Evolutionary conservation across 2,329 filamentous ascomycete species (phyloP).

Genomic region (Claviceps capensis): DNA sequence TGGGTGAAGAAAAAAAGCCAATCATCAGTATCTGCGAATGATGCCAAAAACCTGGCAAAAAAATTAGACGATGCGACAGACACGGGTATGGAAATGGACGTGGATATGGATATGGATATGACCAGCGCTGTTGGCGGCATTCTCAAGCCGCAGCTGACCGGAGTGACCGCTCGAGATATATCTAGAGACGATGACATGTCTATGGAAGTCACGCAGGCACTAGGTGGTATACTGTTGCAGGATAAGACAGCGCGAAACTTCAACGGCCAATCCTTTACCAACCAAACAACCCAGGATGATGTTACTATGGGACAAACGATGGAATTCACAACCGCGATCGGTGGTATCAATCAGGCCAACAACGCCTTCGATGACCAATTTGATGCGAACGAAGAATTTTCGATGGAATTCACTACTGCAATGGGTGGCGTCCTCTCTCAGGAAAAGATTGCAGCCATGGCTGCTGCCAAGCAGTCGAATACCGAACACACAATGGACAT

Average conservation of each 20-base stretch:
- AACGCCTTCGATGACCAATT: slow-evolving; percentile 21
- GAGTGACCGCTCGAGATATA: slow-evolving; percentile 20
- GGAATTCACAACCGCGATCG: slow-evolving; percentile 73
- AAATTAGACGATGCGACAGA: slow-evolving; percentile 19
- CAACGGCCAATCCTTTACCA: background rate
- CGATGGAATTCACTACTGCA: slow-evolving; percentile 63
- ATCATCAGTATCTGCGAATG: background rate
- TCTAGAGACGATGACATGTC: slow-evolving; percentile 57
- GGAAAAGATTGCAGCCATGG: slow-evolving; percentile 14
- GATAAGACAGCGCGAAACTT: slow-evolving; percentile 3
- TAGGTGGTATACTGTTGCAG: slow-evolving; percentile 62
- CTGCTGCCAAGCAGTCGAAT: slow-evolving; percentile 13
- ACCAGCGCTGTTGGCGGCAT: slow-evolving; percentile 44
- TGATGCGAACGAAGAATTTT: slow-evolving; percentile 52
- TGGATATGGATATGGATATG: slow-evolving; percentile 36
- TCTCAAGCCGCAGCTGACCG: slow-evolving; percentile 28
- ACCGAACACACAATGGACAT: slow-evolving; percentile 36
- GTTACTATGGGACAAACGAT: slow-evolving; percentile 36
- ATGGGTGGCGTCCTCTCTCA: slow-evolving; percentile 39
- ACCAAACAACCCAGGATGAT: slow-evolving; percentile 14
- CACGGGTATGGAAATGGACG: slow-evolving; percentile 22
- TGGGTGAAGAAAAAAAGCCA: slow-evolving; percentile 48
- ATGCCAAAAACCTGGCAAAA: slow-evolving; percentile 17
- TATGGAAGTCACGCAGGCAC: slow-evolving; percentile 81
- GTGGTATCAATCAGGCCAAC: slow-evolving; percentile 42